Conservation (phyloP, 768 basidiomycete species). For the Peribolospora kevripleyi region DNA sequence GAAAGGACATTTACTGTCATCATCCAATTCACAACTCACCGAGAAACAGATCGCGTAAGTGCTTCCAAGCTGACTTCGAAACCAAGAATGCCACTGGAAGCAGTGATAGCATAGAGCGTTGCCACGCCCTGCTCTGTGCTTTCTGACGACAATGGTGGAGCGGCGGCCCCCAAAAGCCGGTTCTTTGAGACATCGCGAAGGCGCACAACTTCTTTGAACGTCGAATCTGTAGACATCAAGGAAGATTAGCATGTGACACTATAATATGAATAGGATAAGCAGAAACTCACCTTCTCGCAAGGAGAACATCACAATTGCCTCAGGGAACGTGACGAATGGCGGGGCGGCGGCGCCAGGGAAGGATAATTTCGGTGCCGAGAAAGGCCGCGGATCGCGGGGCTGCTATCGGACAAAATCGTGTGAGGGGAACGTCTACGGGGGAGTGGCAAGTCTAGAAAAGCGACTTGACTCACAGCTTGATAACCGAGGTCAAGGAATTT, state of each 20-base stretch:
- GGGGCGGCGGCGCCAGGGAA: constrained; percentile 13
- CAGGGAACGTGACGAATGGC: constrained; percentile 20
- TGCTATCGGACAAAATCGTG: background rate
- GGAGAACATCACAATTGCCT: constrained; percentile 18
- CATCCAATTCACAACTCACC: background rate
- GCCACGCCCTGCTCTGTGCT: background rate
- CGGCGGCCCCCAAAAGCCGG: constrained; percentile 19
- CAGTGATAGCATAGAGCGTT: constrained; percentile 9
- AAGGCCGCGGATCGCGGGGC: constrained; percentile 17
- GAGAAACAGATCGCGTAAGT: constrained; percentile 1
- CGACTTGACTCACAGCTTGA: constrained; percentile 3
- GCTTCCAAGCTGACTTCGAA: constrained; percentile 6
- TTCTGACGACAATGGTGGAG: constrained; percentile 2
- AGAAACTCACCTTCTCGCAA: constrained; percentile 5
- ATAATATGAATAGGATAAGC: background rate
- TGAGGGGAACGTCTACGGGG: background rate
- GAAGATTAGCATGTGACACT: too few species aligned
- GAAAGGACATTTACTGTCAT: background rate
- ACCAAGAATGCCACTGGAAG: constrained; percentile 9
- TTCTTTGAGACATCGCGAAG: constrained; percentile 19
- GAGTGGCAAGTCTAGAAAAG: background rate
- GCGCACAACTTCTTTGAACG: constrained; percentile 20
- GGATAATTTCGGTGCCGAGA: constrained; percentile 17
- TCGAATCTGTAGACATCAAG: constrained; percentile 5
- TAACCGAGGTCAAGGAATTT: constrained; percentile 5